These are phyloP conservation scores for Helianthus tuberosus DNA, from an alignment of 129 eudicot genomes.

Conservation along the genomic window DNA sequence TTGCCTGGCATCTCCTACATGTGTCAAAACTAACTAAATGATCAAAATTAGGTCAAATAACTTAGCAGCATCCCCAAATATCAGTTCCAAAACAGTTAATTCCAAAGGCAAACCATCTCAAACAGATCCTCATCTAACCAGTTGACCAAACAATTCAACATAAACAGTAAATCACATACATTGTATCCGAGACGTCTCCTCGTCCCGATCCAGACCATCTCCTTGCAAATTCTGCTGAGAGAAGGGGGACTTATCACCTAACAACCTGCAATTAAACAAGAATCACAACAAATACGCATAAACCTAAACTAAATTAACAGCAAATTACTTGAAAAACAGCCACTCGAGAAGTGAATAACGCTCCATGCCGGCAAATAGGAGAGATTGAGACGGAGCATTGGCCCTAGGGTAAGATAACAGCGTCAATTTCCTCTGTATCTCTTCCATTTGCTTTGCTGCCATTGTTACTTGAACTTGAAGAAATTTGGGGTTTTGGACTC, in stretches of 20 bases:
- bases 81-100: too few species aligned
- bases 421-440: slow-evolving; percentile 80
- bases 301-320: slow-evolving; percentile 3
- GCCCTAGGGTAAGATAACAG: slow-evolving; percentile 75
- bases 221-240: slow-evolving; percentile 95
- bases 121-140: too few species aligned
- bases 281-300: background rate
- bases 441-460: slow-evolving; percentile 99
- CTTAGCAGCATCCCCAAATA: too few species aligned
- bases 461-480: slow-evolving; percentile 21
- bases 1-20: too few species aligned
- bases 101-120: too few species aligned
- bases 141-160: too few species aligned
- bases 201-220: slow-evolving; percentile 91
- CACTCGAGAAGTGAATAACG: slow-evolving; percentile 98
- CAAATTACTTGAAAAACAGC: slow-evolving; percentile 87
- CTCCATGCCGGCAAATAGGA: slow-evolving; percentile 99
- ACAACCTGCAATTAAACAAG: slow-evolving; percentile 53
- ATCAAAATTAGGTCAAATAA: too few species aligned
- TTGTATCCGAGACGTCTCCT: slow-evolving; percentile 94
- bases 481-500: slow-evolving; percentile 24
- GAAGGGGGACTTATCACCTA: slow-evolving; percentile 95
- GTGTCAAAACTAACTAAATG: too few species aligned
- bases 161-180: slow-evolving; percentile 38
- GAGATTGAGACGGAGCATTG: slow-evolving; percentile 94